Evolutionary conservation across 495 filamentous ascomycete genomes (phyloP), one percentile per base, ranked within the genome.

Genomic region (Penicillium robsamsonii): DNA sequence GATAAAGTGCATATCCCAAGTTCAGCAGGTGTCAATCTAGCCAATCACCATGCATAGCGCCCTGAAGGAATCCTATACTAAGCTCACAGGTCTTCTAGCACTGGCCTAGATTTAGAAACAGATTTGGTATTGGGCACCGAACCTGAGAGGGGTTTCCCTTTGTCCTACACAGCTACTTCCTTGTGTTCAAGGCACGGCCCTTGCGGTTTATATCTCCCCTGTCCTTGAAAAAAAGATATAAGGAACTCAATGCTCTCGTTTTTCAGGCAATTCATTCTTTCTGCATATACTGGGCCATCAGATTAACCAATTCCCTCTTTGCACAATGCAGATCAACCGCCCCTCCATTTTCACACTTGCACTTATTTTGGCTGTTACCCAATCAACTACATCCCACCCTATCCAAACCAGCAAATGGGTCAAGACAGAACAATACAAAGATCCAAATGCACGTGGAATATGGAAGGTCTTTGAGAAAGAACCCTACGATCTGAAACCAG

Each of bases 1-100:
- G 65, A 50, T 56, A 13, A 31, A 58, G 27, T 43, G 42, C 62
- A 65, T 67, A 60, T 58, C 38, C 47, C 17, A 22, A 29, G 40
- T 35, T 27, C 50, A 27, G 17, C 38, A 33, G 27, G 46, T 29
- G 27, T 56, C 33, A 45, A 56, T 17, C 11, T 20, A 44, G 25
- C 62, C 58, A 64, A 64, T 53, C 37, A 61, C 24, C 38, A 48
- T 15, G 18, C 46, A 12, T 13, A 54, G 10, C 17, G 42, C 22
- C 22, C 15, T 54, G 31, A n/a, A 46, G 18, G 5, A 54, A 46
- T 38, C 50, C 15, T 13, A 31, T 20, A 1, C 13, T 8, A 31
- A 25, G 17, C 13, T 25, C 41, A 5, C n/a, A 18, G 41, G 35
- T 46, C 41, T 37, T 53, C 10, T 30, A 54, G 33, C 24, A 0